Percentiles rank a stretch among this genome's conserved stretches.
Evolutionary conservation across 257 asterid species (phyloP).

Genomic region (Solanum clarkiae): DNA sequence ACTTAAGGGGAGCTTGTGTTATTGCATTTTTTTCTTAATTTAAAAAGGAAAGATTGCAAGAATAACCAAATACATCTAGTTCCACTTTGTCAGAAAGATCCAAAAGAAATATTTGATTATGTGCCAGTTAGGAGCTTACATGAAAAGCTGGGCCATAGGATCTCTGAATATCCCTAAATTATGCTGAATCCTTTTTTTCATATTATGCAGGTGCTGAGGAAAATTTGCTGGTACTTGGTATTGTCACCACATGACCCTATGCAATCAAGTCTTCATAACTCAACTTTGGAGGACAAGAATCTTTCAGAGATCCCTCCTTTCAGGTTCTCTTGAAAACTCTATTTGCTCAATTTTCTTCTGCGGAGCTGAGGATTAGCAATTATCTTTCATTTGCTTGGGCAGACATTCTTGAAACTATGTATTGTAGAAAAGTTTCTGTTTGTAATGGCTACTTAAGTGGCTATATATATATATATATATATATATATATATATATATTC

Average conservation of each 20-base stretch:
- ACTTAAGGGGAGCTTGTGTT: neutral
- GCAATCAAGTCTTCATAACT: slow-evolving; percentile 94
- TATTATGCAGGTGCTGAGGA: slow-evolving; percentile 61
- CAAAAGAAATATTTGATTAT: neutral
- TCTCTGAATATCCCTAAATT: neutral
- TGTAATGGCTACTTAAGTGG: too few species aligned
- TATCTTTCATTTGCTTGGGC: neutral
- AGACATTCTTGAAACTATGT: too few species aligned
- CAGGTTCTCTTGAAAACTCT: slow-evolving; percentile 20
- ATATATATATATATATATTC: too few species aligned
- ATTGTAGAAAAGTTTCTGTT: too few species aligned
- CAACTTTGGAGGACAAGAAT: slow-evolving; percentile 91
- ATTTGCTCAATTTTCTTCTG: neutral
- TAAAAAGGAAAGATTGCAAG: neutral
- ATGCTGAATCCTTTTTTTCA: neutral
- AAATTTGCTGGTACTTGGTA: slow-evolving; percentile 92
- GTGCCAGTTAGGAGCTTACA: neutral
- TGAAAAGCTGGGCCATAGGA: neutral
- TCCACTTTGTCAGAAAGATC: neutral
- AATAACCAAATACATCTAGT: neutral
- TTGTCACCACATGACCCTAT: slow-evolving; percentile 86
- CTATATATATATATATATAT: too few species aligned
- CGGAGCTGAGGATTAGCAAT: neutral
- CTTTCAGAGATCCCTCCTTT: slow-evolving; percentile 90
- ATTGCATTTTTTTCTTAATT: neutral